Evolutionary conservation across 306 rosid genomes (phyloP).

Genomic region (Prunus kanzakura): DNA sequence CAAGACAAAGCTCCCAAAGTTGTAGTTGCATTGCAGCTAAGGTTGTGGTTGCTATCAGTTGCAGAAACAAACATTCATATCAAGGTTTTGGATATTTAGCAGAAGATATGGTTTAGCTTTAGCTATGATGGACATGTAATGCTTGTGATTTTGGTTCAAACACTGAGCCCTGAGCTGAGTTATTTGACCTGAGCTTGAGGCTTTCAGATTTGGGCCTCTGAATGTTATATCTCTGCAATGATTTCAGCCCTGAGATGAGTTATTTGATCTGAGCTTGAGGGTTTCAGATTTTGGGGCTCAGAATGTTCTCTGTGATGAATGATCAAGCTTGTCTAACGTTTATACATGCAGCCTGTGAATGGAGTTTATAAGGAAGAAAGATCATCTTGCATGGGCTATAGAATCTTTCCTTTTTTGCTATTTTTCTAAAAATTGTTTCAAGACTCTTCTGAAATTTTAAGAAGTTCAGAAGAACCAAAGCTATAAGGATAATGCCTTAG

Average conservation of each 20-base stretch:
- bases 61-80: background rate
- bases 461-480: background rate
- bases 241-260: too few relatives aligned
- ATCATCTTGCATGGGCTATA: background rate
- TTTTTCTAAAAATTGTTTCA: background rate
- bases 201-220: background rate
- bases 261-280: too few relatives aligned
- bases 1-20: background rate
- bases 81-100: background rate
- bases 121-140: too few relatives aligned
- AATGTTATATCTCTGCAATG: background rate
- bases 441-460: background rate
- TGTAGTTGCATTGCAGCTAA: background rate
- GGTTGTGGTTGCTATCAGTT: constrained; percentile 1
- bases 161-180: too few relatives aligned
- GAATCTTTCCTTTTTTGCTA: background rate
- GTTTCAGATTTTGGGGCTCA: background rate
- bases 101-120: background rate
- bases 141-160: too few relatives aligned
- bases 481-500: background rate
- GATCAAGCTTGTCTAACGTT: background rate
- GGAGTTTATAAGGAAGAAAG: too few relatives aligned
- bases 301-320: background rate
- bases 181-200: too few relatives aligned
- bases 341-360: background rate